Evolutionary conservation across 2,329 filamentous ascomycete species (phyloP).

Genomic region (Aspergillus brasiliensis): DNA sequence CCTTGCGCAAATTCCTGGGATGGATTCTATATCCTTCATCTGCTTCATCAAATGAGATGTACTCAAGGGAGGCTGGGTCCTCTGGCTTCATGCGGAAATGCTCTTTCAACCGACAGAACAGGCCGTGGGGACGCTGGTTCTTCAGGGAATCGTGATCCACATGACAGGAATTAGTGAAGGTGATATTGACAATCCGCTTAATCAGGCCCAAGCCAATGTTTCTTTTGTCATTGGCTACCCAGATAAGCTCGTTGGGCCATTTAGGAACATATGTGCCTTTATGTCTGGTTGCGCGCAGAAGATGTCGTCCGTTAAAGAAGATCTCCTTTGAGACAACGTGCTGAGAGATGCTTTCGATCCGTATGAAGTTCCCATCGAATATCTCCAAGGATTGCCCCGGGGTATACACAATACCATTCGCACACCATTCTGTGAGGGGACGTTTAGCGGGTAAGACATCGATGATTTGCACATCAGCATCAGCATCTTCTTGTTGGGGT

Average conservation of each 20-base stretch:
- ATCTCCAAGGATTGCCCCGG: constrained; percentile 41
- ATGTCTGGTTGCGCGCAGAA: constrained; percentile 35
- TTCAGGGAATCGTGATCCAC: constrained; percentile 31
- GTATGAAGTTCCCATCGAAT: constrained; percentile 42
- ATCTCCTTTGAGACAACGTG: constrained; percentile 20
- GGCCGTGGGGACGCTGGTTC: constrained; percentile 25
- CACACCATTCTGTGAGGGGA: constrained; percentile 18
- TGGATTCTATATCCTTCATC: constrained; percentile 24
- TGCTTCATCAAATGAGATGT: constrained; percentile 32
- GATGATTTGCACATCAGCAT: not conserved
- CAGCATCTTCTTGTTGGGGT: too few species aligned
- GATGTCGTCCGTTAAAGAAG: constrained; percentile 43
- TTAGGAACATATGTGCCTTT: constrained; percentile 37
- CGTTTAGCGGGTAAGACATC: constrained; percentile 3
- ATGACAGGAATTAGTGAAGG: constrained; percentile 56
- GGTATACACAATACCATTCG: constrained; percentile 27
- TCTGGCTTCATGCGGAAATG: constrained; percentile 17
- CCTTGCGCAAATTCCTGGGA: constrained; percentile 24
- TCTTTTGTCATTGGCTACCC: constrained; percentile 45
- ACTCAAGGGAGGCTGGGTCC: constrained; percentile 30
- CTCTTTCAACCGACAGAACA: constrained; percentile 39
- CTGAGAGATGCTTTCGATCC: constrained; percentile 41
- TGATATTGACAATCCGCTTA: constrained; percentile 46
- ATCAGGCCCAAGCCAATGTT: constrained; percentile 43
- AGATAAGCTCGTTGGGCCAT: constrained; percentile 49